Base-by-base conservation (phyloP, 2,329 filamentous ascomycete genomes). In the Tolypocladium endophyticum region DNA sequence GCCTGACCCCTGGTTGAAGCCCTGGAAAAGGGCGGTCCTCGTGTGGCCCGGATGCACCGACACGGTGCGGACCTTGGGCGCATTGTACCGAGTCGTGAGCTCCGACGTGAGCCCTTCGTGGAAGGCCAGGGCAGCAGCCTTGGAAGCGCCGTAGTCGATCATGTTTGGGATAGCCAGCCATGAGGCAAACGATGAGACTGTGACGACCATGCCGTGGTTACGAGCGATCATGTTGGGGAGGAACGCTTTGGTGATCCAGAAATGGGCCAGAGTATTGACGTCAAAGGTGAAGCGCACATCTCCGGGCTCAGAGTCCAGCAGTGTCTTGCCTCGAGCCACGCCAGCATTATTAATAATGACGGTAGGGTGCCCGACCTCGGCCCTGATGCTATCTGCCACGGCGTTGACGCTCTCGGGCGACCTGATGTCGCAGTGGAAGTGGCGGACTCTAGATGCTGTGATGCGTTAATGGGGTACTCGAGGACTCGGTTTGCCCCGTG, bases 201-300 rank as follows among this genome's bases (percentile, higher is more conserved):
- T 90, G 28, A 90, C 86, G 47, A 91, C 71, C 79, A 88, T 88
- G 61, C 88, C 88, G 73, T 91, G 87, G 73, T 90, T 85, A 16
- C 68, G 69, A 9, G 72, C 68, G 57, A 87, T 72, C 80, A 92
- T 87, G 64, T 74, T 69, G 0, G 88, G 88, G 1, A 92, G 74
- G 72, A 90, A 90, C 60, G 86, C 81, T 68, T 84, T 81, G 8
- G 80, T 74, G n/a, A 85, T 78, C 77, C 81, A 86, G 76, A 84
- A 89, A 72, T 87, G 87, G 2, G 85, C 78, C 38, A 90, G 70
- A 0, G 84, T 77, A 73, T 91, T 92, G 65, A 91, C 85, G 61
- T 86, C 84, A 70, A 90, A 89, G 57, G 86, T 88, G 66, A 86
- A 82, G 43, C 82, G 81, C 63, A 88, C 77, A 64, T 86, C 81